Base-by-base conservation (phyloP, 768 basidiomycete genomes). In the Russula dissimulans region DNA sequence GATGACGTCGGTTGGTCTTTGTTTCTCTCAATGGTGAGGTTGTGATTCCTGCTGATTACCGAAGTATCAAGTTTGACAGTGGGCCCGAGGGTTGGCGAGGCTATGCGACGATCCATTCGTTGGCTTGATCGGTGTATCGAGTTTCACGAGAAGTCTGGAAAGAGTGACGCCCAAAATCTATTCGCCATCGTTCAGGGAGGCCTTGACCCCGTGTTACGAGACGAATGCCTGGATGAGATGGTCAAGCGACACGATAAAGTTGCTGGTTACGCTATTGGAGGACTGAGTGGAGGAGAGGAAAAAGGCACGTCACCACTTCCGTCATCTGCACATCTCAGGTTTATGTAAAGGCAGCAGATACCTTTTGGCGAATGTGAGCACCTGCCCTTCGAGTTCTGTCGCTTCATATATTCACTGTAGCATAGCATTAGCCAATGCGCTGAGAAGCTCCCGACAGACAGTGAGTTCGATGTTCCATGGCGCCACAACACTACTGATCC, bases 141-240 rank as follows among this genome's bases (percentile, higher is more conserved):
- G 3, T 79, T 82, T 55, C 92, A 95, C 68, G 78, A 86, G 54
- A 73, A 74, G 36, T 85, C 85, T 0, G 89, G 88, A 0, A 83
- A 79, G 65, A 76, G 78, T 53, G 74, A 79, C 53, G 76, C 69
- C 3, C 92, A 95, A 68, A 94, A 93, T 69, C 77, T 95, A 4
- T 95, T 95, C 67, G 93, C 93, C 1, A 95, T 95, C 56, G 83
- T 95, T 9, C 92, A 95, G 72, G 92, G 92, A 38, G 92, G 92
- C 3, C 77, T 95, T 22, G 84, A 91, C 65, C 77, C 79, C 22
- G 70, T 69, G 0, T 79, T 95, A 43, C 80, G 92, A 44, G 83
- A 89, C 64, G 78, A 79, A 61, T 95, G 91, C 70, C 69, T 94
- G 11, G 81, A 86, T 57, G 87, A 86, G 54, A 95, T 95, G 91